phyloP scores from a whole-genome alignment of 2,329 filamentous ascomycete species.

The Hymenotorrendiella dingleyae region DNA sequence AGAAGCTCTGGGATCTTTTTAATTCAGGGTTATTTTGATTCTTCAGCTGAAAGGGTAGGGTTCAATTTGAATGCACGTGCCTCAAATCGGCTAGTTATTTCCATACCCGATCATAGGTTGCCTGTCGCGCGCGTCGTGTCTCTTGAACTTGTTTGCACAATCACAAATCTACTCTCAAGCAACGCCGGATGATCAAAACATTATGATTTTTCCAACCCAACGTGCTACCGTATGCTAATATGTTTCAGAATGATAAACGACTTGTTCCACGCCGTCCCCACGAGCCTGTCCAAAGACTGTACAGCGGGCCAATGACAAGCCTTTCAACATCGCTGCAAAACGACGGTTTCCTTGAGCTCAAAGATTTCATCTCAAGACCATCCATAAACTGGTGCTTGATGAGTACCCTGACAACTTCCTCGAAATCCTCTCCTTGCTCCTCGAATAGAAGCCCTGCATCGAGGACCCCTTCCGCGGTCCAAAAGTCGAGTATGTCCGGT shows the following conservation, averaged over 20 bases:
- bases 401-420: conserved; percentile 1
- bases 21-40: no score
- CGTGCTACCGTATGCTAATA: no score
- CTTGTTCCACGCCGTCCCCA: neutral
- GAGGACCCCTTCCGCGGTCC: neutral
- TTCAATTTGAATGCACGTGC: no score
- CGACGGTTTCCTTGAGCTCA: conserved; percentile 1
- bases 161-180: no score
- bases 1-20: no score
- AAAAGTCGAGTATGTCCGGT: neutral
- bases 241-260: neutral
- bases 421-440: neutral
- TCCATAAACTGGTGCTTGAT: neutral
- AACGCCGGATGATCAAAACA: no score
- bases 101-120: no score
- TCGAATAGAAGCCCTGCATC: neutral
- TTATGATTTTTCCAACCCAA: no score
- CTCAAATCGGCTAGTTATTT: no score
- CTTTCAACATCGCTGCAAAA: neutral
- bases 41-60: no score
- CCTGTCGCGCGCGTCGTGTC: no score
- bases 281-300: neutral
- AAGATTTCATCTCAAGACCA: neutral
- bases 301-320: neutral
- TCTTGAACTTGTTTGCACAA: no score